Base-by-base conservation (phyloP, 306 rosid genomes). In the Dryas drummondii region DNA sequence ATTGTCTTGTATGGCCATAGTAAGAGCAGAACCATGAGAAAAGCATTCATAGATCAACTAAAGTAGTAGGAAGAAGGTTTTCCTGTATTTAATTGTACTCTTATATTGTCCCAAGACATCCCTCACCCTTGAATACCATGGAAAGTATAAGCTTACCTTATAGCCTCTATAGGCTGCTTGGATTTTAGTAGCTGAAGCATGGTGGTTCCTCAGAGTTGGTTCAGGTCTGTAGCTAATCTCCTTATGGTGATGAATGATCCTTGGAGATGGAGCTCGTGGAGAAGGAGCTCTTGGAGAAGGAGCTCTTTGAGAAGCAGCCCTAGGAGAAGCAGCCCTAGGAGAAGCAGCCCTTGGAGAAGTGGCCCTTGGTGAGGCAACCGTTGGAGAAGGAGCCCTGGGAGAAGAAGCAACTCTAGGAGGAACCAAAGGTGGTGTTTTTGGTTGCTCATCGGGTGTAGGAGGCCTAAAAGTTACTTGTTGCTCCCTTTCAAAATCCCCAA, bases 131-230 rank as follows among this genome's bases (percentile, higher is more conserved):
- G 64, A 72, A 40, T 49, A 72, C 13, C 12, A 70, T 42, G 73
- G 59, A 70, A 73, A 68, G 46, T 51, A 75, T 49, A 73, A 76
- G 62, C 91, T 84, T 86, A 92, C 99, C 93, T 52, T 80, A 54
- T 92, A 92, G 60, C 99, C 98, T 85, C 98, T 85, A 69, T 90
- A 96, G 59, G 82, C 87, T 61, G 99, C 87, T 82, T 96, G 99
- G 56, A 96, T 90, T 88, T 83, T 92, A 55, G 89, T 92, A 71
- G 98, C 99, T 8, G 93, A 90, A 80, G 91, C 96, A 79, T 96
- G 86, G 64, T 87, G 97, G 74, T 85, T 81, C 81, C 86, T 83
- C 68, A 88, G 61, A 71, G 96, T 92, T 45, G 98, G 93, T 71
- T 92, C 99, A 8, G 92, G 93, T 76, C 97, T 89, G 81, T 84